Base-by-base conservation (phyloP, 768 basidiomycete species). In the Rubroboletus pulcherrimus region DNA sequence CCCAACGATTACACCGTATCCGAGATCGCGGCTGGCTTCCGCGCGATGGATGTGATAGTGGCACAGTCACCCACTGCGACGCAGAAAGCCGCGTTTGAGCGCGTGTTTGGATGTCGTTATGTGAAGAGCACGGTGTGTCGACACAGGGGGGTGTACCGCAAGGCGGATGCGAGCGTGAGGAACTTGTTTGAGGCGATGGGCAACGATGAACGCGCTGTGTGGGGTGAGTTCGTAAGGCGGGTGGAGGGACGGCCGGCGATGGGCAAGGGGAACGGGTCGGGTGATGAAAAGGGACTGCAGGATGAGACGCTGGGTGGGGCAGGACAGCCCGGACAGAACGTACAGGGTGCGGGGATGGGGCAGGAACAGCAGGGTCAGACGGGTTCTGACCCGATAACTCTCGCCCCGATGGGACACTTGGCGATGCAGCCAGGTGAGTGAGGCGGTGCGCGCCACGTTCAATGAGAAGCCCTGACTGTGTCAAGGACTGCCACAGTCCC, bases 51-150 rank as follows among this genome's bases (percentile, higher is more conserved):
- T 51, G 19, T 53, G n/a, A 59, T 78, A 40, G 71, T 72, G 9
- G 59, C 63, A 0, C 63, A 70, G 49, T 65, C 64, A 54, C 40
- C 77, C 71, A 59, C 74, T 68, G 74, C 82, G 62, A 87, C 84
- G 4, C 86, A 87, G 61, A 81, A 80, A n/a, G 72, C 73, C 2
- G 84, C 86, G 7, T 88, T 88, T 54, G 84, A 87, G 66, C 81
- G 82, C 41, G 81, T 87, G 38, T 89, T 89, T 67, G 82, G 83
- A 34, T 82, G 79, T 60, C 77, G 84, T 31, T 88, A 88, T 63
- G 85, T 88, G 34, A 88, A 88, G 70, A 84, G 82, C 63, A 88
- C 86, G 0, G 83, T 88, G 15, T 86, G 86, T 66, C 79, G 86
- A 12, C 86, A 87, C 61, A 78, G 85, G n/a, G 82, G 81, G 0